phyloP scores from a whole-genome alignment of 148 eudicot species.

The Agrostemma githago region DNA sequence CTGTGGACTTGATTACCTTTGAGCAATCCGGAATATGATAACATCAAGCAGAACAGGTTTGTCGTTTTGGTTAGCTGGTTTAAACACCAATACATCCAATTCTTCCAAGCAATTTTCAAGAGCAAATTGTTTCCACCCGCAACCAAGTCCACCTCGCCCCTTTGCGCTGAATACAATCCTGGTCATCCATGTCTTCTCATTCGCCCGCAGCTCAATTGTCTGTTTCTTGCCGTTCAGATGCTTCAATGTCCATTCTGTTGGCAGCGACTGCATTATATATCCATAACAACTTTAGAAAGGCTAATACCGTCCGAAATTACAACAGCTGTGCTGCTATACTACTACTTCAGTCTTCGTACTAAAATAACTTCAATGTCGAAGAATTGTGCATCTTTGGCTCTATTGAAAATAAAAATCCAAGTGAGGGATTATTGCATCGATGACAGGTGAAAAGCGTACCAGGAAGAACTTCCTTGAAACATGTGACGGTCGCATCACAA shows the following conservation, averaged over 20 bases:
- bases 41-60: conserved; percentile 24
- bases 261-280: conserved; percentile 23
- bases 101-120: conserved; percentile 27
- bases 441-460: conserved; percentile 9
- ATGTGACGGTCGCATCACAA: conserved; percentile 32
- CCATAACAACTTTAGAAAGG: background rate
- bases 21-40: conserved; percentile 17
- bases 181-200: conserved; percentile 21
- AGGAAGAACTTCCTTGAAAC: conserved; percentile 21
- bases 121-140: conserved; percentile 32
- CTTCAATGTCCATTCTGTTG: conserved; percentile 27
- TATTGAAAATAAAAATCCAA: too few species aligned
- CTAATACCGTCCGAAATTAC: background rate
- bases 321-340: background rate
- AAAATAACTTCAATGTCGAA: too few species aligned
- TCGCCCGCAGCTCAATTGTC: conserved; percentile 17
- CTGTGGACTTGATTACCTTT: background rate
- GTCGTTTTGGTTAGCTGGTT: conserved; percentile 19
- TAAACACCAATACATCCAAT: conserved; percentile 26
- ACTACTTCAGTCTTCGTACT: background rate
- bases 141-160: conserved; percentile 24
- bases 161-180: conserved; percentile 13
- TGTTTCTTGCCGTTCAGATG: conserved; percentile 12
- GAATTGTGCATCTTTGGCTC: too few species aligned
- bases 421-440: too few species aligned